Percentiles rank a stretch among this genome's conserved stretches.
phyloP scores from a whole-genome alignment of 2,329 filamentous ascomycete species.

The Xylariomycetidae sp. region DNA sequence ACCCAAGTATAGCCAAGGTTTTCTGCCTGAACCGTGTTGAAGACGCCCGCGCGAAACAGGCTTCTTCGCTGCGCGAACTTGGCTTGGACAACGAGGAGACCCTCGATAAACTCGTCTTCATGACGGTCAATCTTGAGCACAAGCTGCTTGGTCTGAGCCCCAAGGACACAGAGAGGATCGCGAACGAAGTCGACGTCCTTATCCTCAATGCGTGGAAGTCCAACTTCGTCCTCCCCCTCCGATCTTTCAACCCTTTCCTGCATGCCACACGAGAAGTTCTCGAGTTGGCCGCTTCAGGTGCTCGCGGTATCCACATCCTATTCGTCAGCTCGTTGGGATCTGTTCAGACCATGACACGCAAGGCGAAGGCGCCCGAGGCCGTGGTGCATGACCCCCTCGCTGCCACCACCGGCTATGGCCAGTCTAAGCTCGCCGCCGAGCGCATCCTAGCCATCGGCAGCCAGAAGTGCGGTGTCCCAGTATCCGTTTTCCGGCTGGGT shows the following conservation, averaged over 20 bases:
- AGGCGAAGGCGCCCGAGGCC: background rate
- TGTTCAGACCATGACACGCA: background rate
- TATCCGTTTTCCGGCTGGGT: constrained; percentile 14
- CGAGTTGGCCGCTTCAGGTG: constrained; percentile 2
- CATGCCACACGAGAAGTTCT: constrained; percentile 4
- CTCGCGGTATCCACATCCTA: background rate
- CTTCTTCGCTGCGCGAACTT: background rate
- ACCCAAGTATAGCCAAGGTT: constrained; percentile 1
- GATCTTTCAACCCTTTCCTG: constrained; percentile 12
- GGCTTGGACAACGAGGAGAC: background rate
- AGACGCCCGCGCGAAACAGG: constrained; percentile 2
- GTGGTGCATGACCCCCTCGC: constrained; percentile 9
- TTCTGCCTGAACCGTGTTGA: constrained; percentile 7
- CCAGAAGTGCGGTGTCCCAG: constrained; percentile 7
- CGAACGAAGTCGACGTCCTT: constrained; percentile 8
- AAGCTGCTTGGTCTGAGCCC: constrained; percentile 4
- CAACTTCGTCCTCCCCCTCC: constrained; percentile 11
- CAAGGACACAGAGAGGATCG: constrained; percentile 2
- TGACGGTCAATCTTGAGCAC: constrained; percentile 5
- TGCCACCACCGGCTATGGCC: constrained; percentile 15
- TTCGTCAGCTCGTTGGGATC: constrained; percentile 1
- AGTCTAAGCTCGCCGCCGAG: constrained; percentile 18
- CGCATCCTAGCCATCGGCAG: constrained; percentile 10
- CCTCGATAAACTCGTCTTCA: constrained; percentile 5
- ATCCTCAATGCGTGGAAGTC: constrained; percentile 15